A percentile compares a stretch with the other conserved stretches of the same genome.
phyloP scores from a whole-genome alignment of 75 land plant species.

The Selaginella moellendorffii region DNA sequence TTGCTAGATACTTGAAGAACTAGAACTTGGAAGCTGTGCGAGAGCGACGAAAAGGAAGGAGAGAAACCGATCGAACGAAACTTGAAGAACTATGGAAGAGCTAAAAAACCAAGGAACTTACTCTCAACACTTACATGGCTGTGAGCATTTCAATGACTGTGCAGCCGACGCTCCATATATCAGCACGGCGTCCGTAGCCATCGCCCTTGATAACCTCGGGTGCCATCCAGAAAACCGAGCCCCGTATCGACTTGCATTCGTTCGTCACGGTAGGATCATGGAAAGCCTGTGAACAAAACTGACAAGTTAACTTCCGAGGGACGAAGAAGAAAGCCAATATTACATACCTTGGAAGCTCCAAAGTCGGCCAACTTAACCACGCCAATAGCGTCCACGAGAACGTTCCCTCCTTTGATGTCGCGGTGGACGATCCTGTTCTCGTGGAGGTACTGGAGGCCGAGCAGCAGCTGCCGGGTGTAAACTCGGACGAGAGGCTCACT shows the following conservation, averaged over 20 bases:
- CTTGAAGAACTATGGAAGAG: background rate
- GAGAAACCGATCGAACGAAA: background rate
- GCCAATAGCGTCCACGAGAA: constrained; percentile 28
- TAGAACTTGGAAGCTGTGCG: no score
- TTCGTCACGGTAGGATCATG: constrained; percentile 27
- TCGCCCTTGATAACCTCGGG: constrained; percentile 33
- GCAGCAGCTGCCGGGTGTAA: constrained; percentile 27
- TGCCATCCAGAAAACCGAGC: constrained; percentile 30
- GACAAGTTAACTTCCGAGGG: background rate
- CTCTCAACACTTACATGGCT: constrained; percentile 15
- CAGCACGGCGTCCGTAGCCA: constrained; percentile 26
- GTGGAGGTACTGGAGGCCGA: constrained; percentile 30
- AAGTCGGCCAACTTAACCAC: constrained; percentile 29
- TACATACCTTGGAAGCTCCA: constrained; percentile 24
- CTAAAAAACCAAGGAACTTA: background rate
- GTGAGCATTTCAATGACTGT: constrained; percentile 31
- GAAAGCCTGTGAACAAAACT: constrained; percentile 15
- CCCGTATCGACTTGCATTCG: constrained; percentile 22
- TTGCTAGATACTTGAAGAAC: no score
- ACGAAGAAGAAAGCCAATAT: background rate
- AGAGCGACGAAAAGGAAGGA: no score
- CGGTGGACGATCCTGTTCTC: constrained; percentile 29
- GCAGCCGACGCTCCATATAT: constrained; percentile 34
- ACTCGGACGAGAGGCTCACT: constrained; percentile 25
- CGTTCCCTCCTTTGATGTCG: constrained; percentile 35